Evolutionary conservation across 83 land plant genomes (phyloP), one percentile per base, ranked within the genome.

Genomic region (Picea mariana): DNA sequence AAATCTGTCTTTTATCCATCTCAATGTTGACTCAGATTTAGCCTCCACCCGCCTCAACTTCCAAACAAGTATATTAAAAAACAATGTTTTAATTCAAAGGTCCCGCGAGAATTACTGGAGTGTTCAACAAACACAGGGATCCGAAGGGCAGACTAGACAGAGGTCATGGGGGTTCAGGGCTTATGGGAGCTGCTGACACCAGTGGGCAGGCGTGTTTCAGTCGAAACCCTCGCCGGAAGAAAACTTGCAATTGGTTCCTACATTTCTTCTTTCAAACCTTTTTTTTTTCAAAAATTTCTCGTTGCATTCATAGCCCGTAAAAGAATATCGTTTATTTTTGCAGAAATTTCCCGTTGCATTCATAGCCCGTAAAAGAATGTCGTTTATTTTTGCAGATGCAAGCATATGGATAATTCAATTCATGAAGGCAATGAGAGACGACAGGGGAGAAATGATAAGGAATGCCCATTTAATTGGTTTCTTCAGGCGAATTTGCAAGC

Each of bases 401-500:
- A 98, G 99, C 88, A 98, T 98, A 82, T 98, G 99, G 99, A 94
- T 98, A 82, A 81, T 98, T 21, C 99, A 98, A 84, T 98, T 98
- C 83, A 93, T 98, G 92, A 98, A 96, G 85, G 99, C 99, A 47
- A 98, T 98, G 99, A 85, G 99, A 47, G 99, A 98, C 83, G 99
- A 98, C 71, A 91, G 85, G 80, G 99, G 99, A n/a, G 99, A 98
- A 82, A 96, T 98, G 98, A 86, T 96, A 17, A 83, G 95, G 23
- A 96, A 98, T 83, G 99, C 99, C 26, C 99, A 98, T 85, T 73
- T 98, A 67, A 76, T 98, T 17, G 99, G 99, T 1, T 98, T 98
- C 85, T 98, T 98, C 80, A 89, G 99, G 0, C 91, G 99, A 23
- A 96, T 98, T 75, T 98, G 99, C 88, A 98, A 98, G 90, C 95